Evolutionary conservation across 1,139 yeast species (phyloP), one percentile per base, ranked within the genome.

Genomic region (Lodderomyces parapsilosis): DNA sequence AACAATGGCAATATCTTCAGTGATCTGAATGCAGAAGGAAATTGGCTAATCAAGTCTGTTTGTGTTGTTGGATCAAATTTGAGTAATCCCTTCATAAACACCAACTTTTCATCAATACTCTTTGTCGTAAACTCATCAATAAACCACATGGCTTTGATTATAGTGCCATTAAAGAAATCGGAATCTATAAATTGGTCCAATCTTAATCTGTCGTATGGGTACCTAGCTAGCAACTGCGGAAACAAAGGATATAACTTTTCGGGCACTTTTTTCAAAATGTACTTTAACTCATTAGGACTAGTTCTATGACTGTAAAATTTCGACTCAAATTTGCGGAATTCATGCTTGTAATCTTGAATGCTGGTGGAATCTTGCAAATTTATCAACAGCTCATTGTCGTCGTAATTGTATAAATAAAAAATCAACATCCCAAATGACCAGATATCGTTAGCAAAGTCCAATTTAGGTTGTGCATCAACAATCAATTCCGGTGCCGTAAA

Each of bases 81-180:
- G 11, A 78, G 65, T 42, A 91, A 68, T 0, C 91, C 91, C 45
- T 76, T 73, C 55, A 91, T 69, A 58, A 89, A 90, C 0, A 81
- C 71, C 31, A 78, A 63, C 54, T 85, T 86, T 47, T 91, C 97
- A 11, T 78, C 76, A 2, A 73, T 66, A 1, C 83, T 65, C 52
- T 87, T 85, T 1, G 96, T 88, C 7, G 91, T 80, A 50, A 88
- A 83, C 47, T 88, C 95, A 58, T 91, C 98, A 40, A 93, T 63
- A 55, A 86, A 85, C 62, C 86, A 80, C 71, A 93, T 76, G 2
- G 96, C 85, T 57, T 87, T 85, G 43, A 93, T 82, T 42, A 91
- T 67, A 43, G 93, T 87, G 48, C 91, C 94, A 62, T 88, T 86
- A 60, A 86, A 87, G 50, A 67, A 77, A 34, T 75, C 80, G 17